Conservation (phyloP, 768 basidiomycete species). For the Rhodotorula diobovata region DNA sequence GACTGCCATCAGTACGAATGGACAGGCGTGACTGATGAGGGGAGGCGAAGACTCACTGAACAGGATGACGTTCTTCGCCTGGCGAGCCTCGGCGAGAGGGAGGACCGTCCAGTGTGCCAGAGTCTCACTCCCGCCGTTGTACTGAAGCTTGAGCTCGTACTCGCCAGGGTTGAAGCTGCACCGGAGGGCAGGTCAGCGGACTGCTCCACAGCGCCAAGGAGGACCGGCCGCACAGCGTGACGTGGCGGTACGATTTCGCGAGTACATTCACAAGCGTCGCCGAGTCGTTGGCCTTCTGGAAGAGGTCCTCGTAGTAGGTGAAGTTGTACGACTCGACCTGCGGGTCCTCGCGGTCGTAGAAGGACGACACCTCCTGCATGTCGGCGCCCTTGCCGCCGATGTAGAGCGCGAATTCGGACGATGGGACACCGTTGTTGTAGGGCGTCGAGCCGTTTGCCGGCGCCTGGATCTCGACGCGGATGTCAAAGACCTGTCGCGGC, state of each 20-base stretch:
- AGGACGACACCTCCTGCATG: constrained; percentile 39
- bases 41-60: no score
- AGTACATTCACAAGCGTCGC: constrained; percentile 48
- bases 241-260: constrained; percentile 47
- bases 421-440: constrained; percentile 47
- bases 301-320: constrained; percentile 44
- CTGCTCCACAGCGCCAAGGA: background rate
- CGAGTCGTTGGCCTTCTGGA: constrained; percentile 43
- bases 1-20: no score
- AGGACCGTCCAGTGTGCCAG: constrained; percentile 47
- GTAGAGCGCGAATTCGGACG: constrained; percentile 44
- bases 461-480: constrained; percentile 48
- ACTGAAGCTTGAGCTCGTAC: constrained; percentile 45
- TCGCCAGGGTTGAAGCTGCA: constrained; percentile 45
- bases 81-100: constrained; percentile 40
- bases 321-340: constrained; percentile 25
- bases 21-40: no score
- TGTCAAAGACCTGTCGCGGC: constrained; percentile 42
- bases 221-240: constrained; percentile 40
- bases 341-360: constrained; percentile 44
- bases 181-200: background rate
- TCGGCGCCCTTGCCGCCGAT: constrained; percentile 43
- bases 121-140: constrained; percentile 46
- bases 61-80: constrained; percentile 48
- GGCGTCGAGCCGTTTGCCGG: constrained; percentile 49